phyloP scores from a whole-genome alignment of 176 grass and related monocot species.

The Avena insularis region DNA sequence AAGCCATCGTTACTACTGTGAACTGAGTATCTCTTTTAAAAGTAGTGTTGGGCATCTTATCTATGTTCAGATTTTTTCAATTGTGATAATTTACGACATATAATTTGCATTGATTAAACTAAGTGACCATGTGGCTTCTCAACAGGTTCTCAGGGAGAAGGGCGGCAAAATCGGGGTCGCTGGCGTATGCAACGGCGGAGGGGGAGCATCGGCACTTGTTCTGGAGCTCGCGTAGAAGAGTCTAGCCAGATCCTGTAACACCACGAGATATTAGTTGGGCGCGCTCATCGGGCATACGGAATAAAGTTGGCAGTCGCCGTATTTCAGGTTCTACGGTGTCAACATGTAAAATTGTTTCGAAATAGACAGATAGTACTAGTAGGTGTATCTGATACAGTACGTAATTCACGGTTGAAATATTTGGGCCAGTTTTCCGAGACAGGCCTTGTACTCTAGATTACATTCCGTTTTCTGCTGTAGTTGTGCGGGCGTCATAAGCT shows the following conservation, averaged over 20 bases:
- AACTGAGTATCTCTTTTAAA: no score
- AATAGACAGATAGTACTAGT: not conserved
- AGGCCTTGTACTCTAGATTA: not conserved
- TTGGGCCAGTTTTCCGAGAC: not conserved
- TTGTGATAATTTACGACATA: not conserved
- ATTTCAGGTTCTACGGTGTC: not conserved
- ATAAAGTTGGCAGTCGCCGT: not conserved
- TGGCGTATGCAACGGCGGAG: conserved; percentile 88
- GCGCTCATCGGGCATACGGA: not conserved
- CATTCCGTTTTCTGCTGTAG: not conserved
- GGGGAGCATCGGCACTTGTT: conserved; percentile 84
- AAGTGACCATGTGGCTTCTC: not conserved
- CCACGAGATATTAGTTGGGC: not conserved
- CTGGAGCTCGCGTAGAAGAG: conserved; percentile 60
- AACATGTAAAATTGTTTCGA: not conserved
- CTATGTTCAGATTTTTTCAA: not conserved
- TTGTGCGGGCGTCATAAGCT: not conserved
- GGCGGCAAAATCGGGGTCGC: conserved; percentile 75
- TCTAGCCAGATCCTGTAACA: not conserved
- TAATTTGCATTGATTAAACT: not conserved
- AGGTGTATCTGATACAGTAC: no score
- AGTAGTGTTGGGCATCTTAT: no score
- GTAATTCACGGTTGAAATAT: not conserved
- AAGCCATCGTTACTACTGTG: not conserved
- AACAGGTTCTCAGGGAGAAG: conserved; percentile 78